phyloP scores from a whole-genome alignment of 2,329 filamentous ascomycete species.

The Cordyceps fumosorosea region DNA sequence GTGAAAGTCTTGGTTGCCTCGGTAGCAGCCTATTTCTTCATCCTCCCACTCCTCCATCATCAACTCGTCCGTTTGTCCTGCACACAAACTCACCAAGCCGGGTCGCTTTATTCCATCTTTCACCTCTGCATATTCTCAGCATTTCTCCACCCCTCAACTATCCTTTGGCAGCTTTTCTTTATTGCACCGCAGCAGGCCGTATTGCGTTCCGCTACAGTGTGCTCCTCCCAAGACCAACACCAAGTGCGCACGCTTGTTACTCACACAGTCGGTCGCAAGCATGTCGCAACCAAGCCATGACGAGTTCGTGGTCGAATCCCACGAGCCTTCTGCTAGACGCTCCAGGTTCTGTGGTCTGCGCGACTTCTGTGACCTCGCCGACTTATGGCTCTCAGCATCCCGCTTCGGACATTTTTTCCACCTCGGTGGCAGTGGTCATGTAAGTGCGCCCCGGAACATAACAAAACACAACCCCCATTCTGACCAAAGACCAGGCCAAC shows the following conservation, averaged over 20 bases:
- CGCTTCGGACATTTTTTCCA: constrained; percentile 56
- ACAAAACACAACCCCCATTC: not conserved
- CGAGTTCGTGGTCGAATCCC: constrained; percentile 13
- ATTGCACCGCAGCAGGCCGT: not conserved
- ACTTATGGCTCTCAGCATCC: constrained; percentile 33
- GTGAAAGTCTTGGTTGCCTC: not conserved
- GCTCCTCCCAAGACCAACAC: not conserved
- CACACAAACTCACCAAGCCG: not conserved
- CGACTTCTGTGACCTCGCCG: constrained; percentile 29
- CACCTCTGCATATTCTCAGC: not conserved
- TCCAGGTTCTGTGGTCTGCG: constrained; percentile 28
- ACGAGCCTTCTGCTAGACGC: constrained; percentile 16
- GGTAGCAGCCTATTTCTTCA: not conserved
- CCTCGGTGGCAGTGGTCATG: constrained; percentile 62
- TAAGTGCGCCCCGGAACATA: constrained; percentile 30
- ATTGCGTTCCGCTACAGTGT: not conserved
- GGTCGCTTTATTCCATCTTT: not conserved
- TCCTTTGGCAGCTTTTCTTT: not conserved
- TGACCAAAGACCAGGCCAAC: constrained; percentile 42
- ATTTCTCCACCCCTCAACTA: not conserved
- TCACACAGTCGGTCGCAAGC: not conserved
- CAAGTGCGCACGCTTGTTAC: not conserved
- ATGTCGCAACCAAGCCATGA: constrained; percentile 11
- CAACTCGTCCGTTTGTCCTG: not conserved
- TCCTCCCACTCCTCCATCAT: not conserved